These are phyloP conservation scores for Alternaria hordeiaustralica DNA, from an alignment of 2,329 filamentous ascomycete species.

Conservation along the genomic window DNA sequence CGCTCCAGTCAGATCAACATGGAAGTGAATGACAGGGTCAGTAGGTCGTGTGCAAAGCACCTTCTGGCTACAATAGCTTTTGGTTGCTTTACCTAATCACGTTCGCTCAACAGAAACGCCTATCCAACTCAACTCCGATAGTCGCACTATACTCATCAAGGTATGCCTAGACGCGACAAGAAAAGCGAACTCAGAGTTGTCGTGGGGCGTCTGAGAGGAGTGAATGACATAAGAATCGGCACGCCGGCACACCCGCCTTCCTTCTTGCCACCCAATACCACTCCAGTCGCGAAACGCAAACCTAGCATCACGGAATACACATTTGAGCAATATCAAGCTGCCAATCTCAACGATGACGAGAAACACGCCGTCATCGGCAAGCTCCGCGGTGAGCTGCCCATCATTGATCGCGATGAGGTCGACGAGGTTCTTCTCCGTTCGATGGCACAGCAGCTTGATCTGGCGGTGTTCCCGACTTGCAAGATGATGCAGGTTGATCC, in stretches of 20 bases:
- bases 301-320: not conserved
- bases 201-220: not conserved
- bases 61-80: not conserved
- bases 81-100: not conserved
- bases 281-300: not conserved
- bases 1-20: not conserved
- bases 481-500: conserved; percentile 17
- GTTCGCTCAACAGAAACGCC: not conserved
- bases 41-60: not conserved
- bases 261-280: not conserved
- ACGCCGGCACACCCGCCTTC: not conserved
- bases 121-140: not conserved
- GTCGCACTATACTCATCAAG: not conserved
- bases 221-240: conserved; percentile 2
- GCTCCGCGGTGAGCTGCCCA: conserved; percentile 9
- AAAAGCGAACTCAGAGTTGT: not conserved
- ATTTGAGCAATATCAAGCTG: conserved; percentile 13
- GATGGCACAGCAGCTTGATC: conserved; percentile 3
- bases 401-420: conserved; percentile 12
- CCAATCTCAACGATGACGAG: conserved; percentile 3
- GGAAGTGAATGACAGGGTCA: not conserved
- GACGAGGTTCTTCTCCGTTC: conserved; percentile 3
- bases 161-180: not conserved
- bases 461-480: conserved; percentile 1
- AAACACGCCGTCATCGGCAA: conserved; percentile 9